phyloP scores from a whole-genome alignment of 2,329 filamentous ascomycete species.

The Claviceps pazoutovae region DNA sequence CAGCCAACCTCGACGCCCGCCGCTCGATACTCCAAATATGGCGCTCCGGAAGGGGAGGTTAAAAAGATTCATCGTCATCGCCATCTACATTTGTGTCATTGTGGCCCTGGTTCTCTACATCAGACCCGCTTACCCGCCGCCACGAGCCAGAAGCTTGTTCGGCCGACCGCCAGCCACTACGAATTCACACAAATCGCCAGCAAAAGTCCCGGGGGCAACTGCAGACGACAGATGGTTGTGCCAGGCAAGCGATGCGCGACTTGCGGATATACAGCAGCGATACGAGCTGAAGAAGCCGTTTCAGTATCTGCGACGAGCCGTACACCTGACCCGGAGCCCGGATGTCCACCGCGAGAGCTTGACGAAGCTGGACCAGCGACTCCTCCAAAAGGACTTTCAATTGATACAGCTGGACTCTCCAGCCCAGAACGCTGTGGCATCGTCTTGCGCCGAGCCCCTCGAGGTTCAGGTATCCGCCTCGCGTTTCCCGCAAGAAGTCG shows the following conservation, averaged over 20 bases:
- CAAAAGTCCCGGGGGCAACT: background rate
- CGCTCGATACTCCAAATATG: background rate
- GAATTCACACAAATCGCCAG: background rate
- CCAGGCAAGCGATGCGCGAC: background rate
- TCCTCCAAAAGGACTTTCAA: slow-evolving; percentile 27
- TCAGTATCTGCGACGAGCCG: slow-evolving; percentile 40
- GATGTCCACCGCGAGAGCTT: slow-evolving; percentile 34
- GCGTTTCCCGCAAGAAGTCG: slow-evolving; percentile 31
- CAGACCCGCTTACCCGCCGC: background rate
- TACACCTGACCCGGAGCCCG: slow-evolving; percentile 32
- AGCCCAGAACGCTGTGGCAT: slow-evolving; percentile 17
- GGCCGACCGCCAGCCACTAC: too few relatives aligned
- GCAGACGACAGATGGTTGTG: background rate
- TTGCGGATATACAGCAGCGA: slow-evolving; percentile 13
- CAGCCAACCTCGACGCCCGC: background rate
- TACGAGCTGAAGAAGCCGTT: slow-evolving; percentile 34
- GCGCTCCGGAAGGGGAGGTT: background rate
- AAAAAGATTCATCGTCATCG: background rate
- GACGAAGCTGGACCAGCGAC: slow-evolving; percentile 29
- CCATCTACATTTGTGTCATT: background rate
- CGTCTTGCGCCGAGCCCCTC: slow-evolving; percentile 33
- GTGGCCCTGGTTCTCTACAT: background rate
- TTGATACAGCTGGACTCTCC: slow-evolving; percentile 27
- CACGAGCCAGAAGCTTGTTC: background rate
- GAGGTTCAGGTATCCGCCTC: slow-evolving; percentile 23